phyloP scores from a whole-genome alignment of 306 rosid species.

The Lathyrus tuberosus region DNA sequence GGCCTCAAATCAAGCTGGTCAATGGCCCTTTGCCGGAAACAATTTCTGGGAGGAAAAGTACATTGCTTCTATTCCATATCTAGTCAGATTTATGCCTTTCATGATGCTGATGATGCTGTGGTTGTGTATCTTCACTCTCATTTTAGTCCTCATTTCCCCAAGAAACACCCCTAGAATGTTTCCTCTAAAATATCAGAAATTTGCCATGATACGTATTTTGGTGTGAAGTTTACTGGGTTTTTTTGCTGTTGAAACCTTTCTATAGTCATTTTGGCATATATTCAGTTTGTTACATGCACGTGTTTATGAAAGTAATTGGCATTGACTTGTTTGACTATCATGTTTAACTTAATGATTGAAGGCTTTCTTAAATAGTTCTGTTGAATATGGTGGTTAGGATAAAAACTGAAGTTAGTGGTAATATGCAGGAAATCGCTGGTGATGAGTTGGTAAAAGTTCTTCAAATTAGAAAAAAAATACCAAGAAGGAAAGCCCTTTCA shows the following conservation, averaged over 20 bases:
- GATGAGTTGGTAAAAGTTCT: conserved; percentile 70
- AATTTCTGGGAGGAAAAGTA: not conserved
- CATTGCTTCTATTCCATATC: not conserved
- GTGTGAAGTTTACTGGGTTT: not conserved
- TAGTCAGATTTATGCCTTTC: conserved; percentile 7
- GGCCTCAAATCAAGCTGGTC: not conserved
- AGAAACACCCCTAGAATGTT: not conserved
- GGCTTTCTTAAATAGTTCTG: conserved; percentile 15
- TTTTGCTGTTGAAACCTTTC: not conserved
- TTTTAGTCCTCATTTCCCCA: conserved; percentile 5
- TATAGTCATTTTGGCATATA: conserved; percentile 25
- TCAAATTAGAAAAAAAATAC: conserved; percentile 82
- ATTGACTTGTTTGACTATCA: conserved; percentile 24
- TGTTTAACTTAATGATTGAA: conserved; percentile 18
- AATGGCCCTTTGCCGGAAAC: not conserved
- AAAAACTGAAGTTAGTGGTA: conserved; percentile 31
- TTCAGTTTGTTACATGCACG: conserved; percentile 25
- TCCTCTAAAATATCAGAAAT: conserved; percentile 10
- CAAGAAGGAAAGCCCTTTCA: conserved; percentile 87
- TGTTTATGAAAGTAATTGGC: conserved; percentile 16
- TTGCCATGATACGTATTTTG: not conserved
- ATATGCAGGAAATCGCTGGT: conserved; percentile 82
- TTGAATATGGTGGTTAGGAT: conserved; percentile 34
- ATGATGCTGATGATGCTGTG: not conserved
- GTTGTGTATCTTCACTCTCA: conserved; percentile 1